A percentile compares a stretch with the other conserved stretches of the same genome.
Evolutionary conservation across 805 yeast genomes (phyloP).

Genomic region (Saccharomycopsis babjevae): DNA sequence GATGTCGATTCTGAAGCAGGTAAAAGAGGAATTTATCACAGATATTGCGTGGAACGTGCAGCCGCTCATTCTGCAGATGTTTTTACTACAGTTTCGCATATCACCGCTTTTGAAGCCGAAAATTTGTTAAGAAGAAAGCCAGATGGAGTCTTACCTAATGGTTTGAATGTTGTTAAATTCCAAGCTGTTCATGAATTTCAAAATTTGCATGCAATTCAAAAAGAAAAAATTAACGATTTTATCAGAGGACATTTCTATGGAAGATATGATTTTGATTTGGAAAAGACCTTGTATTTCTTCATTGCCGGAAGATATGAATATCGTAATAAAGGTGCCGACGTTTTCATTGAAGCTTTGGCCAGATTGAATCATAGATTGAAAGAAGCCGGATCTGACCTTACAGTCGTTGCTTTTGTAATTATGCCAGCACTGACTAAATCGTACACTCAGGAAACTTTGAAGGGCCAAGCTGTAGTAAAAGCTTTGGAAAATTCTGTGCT

Average conservation of each 20-base stretch:
- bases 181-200: slow-evolving; percentile 98
- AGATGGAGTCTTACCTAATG: slow-evolving; percentile 96
- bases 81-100: slow-evolving; percentile 93
- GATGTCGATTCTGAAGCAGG: slow-evolving; percentile 99
- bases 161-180: slow-evolving; percentile 89
- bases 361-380: slow-evolving; percentile 83
- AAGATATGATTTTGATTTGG: slow-evolving; percentile 86
- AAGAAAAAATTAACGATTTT: slow-evolving; percentile 88
- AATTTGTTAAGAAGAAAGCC: slow-evolving; percentile 91
- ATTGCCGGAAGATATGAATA: slow-evolving; percentile 97
- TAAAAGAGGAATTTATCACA: slow-evolving; percentile 90
- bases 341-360: slow-evolving; percentile 87
- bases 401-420: slow-evolving; percentile 93
- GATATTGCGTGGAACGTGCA: slow-evolving; percentile 93
- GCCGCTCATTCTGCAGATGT: slow-evolving; percentile 96
- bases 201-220: slow-evolving; percentile 84
- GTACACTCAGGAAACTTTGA: slow-evolving; percentile 89
- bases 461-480: slow-evolving; percentile 91
- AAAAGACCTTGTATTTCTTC: slow-evolving; percentile 88
- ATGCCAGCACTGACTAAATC: slow-evolving; percentile 96
- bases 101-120: slow-evolving; percentile 94
- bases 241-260: slow-evolving; percentile 97
- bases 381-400: slow-evolving; percentile 71
- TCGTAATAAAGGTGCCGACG: slow-evolving; percentile 93
- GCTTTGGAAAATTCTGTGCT: slow-evolving; percentile 81